These are phyloP conservation scores for Podospora conica DNA, from an alignment of 495 filamentous ascomycete species.

Conservation along the genomic window DNA sequence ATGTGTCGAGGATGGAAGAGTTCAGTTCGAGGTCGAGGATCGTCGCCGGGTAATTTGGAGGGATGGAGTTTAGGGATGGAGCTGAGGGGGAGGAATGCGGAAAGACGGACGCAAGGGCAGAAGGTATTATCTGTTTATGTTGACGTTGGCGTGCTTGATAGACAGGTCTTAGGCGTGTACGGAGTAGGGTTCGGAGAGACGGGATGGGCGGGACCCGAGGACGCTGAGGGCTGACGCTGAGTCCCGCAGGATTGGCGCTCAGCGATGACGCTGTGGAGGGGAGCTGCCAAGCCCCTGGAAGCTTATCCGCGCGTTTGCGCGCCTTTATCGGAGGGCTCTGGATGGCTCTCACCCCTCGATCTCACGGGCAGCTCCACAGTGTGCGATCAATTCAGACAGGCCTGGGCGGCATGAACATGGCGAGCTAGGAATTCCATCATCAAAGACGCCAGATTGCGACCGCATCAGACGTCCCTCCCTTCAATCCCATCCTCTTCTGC, in stretches of 20 bases:
- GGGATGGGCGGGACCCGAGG: not conserved
- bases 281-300: not conserved
- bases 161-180: not conserved
- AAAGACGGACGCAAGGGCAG: not conserved
- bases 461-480: not conserved
- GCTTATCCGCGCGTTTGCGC: not conserved
- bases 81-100: not conserved
- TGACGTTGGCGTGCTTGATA: not conserved
- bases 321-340: not conserved
- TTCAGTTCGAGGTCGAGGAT: not conserved
- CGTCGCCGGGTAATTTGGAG: not conserved
- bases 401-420: not conserved
- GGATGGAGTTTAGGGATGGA: not conserved
- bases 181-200: not conserved
- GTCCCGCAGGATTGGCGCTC: not conserved
- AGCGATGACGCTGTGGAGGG: slow-evolving; percentile 1
- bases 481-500: not conserved
- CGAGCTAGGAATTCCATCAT: not conserved
- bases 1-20: not conserved
- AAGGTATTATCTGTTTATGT: not conserved
- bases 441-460: not conserved
- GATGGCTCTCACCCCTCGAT: not conserved
- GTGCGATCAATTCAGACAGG: not conserved
- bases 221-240: not conserved
- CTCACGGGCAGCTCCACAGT: not conserved